These are phyloP conservation scores for Elasticomyces elasticus DNA, from an alignment of 495 filamentous ascomycete genomes.

Conservation along the genomic window DNA sequence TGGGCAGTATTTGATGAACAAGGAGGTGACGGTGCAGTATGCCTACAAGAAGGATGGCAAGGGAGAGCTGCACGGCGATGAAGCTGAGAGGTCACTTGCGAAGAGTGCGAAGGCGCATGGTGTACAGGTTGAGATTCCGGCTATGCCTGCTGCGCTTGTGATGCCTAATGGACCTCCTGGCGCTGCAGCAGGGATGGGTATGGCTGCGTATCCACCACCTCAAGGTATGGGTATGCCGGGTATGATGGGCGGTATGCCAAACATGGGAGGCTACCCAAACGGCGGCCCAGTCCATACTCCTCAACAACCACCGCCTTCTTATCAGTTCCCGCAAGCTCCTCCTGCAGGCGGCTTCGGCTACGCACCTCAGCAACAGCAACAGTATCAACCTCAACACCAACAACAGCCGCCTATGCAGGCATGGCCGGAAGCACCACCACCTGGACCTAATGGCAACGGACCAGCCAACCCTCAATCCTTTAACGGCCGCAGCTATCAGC, in stretches of 20 bases:
- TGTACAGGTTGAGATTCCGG: slow-evolving; percentile 57
- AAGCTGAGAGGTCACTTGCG: slow-evolving; percentile 86
- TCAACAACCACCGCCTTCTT: slow-evolving; percentile 14
- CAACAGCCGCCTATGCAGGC: neutral
- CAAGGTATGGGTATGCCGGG: slow-evolving; percentile 8
- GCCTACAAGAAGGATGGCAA: slow-evolving; percentile 99
- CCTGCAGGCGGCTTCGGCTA: slow-evolving; percentile 45
- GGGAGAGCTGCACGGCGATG: slow-evolving; percentile 89
- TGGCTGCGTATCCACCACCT: neutral
- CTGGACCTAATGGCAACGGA: neutral
- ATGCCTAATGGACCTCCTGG: slow-evolving; percentile 35
- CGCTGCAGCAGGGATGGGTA: slow-evolving; percentile 35
- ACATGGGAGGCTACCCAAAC: neutral
- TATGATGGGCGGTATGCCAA: slow-evolving; percentile 15
- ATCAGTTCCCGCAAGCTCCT: slow-evolving; percentile 27
- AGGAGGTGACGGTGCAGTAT: slow-evolving; percentile 90
- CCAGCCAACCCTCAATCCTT: neutral
- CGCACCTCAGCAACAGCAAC: neutral
- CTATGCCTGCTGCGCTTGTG: slow-evolving; percentile 37
- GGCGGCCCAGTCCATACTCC: too few species aligned
- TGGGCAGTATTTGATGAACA: slow-evolving; percentile 94
- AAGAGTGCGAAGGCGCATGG: slow-evolving; percentile 91
- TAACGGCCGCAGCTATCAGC: neutral
- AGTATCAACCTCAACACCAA: slow-evolving; percentile 47
- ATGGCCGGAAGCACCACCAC: neutral